Evolutionary conservation across 2,329 filamentous ascomycete species (phyloP).

Genomic region (Arthroderma sp.): DNA sequence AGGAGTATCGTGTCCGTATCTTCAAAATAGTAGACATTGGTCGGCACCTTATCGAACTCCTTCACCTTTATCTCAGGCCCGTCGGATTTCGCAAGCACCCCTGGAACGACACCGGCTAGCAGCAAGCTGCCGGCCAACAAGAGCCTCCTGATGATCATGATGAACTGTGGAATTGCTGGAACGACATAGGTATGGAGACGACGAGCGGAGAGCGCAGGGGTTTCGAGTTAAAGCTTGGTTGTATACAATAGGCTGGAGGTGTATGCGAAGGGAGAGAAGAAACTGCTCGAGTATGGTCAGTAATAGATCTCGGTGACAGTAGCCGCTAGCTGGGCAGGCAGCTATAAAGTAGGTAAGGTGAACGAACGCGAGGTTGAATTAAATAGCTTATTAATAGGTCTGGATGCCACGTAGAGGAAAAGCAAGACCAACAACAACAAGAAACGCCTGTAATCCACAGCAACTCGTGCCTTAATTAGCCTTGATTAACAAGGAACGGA

Average conservation of each 20-base stretch:
- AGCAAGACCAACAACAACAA: not conserved
- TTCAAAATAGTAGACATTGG: constrained; percentile 76
- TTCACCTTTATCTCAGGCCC: constrained; percentile 54
- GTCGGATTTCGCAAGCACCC: constrained; percentile 40
- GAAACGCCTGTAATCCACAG: not conserved
- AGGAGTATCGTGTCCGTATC: constrained; percentile 73
- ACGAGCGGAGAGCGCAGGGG: not conserved
- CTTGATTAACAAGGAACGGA: not conserved
- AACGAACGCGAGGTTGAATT: not conserved
- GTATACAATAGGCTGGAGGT: not conserved
- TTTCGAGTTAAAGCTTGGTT: not conserved
- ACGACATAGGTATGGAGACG: constrained; percentile 3
- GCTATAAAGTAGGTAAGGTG: not conserved
- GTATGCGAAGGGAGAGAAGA: not conserved
- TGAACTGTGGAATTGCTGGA: constrained; percentile 9
- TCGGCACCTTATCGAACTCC: constrained; percentile 54
- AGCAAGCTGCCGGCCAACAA: constrained; percentile 41
- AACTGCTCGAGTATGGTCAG: not conserved
- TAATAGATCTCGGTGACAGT: not conserved
- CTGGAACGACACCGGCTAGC: constrained; percentile 30
- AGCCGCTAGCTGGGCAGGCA: not conserved
- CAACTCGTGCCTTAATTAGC: not conserved
- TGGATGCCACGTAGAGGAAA: not conserved
- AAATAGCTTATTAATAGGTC: not conserved
- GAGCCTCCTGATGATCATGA: constrained; percentile 35